Evolutionary conservation across 139 green algal genomes (phyloP), one percentile per base, ranked within the genome.

Genomic region (Tetradesmus obliquus): DNA sequence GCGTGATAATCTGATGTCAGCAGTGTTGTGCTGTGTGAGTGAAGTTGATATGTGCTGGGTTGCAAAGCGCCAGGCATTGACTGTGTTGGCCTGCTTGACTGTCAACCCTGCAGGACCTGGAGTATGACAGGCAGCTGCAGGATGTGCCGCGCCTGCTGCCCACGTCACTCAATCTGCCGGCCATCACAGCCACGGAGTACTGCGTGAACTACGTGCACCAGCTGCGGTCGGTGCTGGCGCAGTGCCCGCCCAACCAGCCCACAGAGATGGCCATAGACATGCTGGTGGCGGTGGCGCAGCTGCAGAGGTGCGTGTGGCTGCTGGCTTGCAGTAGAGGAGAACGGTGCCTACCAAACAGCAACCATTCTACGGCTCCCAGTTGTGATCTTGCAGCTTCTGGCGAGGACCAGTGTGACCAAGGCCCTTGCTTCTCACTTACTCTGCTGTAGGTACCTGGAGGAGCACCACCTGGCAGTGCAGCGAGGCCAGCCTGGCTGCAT

Each of bases 141-240:
- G 90, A 92, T n/a, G 88, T 92, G 79, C 89, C 89, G 8, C 82
- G 90, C 74, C 86, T 93, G 55, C 82, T 95, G 54, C 94, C 94
- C n/a, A 80, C 45, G 55, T 62, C 84, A 17, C 84, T 94, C 57
- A 91, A 92, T 79, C 92, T 95, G n/a, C 89, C 94, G 8, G 88
- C 83, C 83, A 92, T 93, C 79, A 95, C 91, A 15, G 92, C 90
- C 1, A 89, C 93, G 32, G 94, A 95, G 84, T 94, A 95, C 90
- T 94, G 93, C 92, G 80, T 84, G 51, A 92, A 93, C 82, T 95
- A 94, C 51, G 85, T 93, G 62, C 82, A 92, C 20, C 79, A 93
- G 71, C 93, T 96, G 87, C 90, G 90, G 32, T 82, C 83, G 22
- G 89, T 94, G 88, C 90, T 96, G 55, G 45, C 3, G 32, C 72